phyloP scores from a whole-genome alignment of 1,284 basidiomycete genomes.

The Marasmius tenuissimus region DNA sequence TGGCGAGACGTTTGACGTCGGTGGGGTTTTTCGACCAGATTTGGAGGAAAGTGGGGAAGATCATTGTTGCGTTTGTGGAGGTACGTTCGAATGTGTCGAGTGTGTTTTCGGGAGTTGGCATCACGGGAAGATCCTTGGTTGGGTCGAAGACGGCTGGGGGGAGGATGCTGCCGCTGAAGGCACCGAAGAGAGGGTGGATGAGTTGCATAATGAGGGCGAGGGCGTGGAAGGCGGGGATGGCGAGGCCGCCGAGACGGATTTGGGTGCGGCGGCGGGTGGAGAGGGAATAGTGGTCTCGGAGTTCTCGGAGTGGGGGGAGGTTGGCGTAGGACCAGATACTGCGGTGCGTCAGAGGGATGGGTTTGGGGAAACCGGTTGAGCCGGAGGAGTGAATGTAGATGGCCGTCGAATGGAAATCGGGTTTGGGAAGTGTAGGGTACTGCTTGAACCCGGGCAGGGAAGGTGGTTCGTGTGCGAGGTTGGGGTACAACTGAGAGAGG shows the following conservation, averaged over 20 bases:
- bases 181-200: conserved; percentile 22
- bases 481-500: conserved; percentile 28
- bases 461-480: conserved; percentile 24
- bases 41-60: conserved; percentile 36
- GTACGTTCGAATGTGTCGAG: conserved; percentile 29
- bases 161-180: conserved; percentile 26
- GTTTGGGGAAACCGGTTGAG: conserved; percentile 12
- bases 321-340: neutral
- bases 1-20: conserved; percentile 17
- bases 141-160: conserved; percentile 26
- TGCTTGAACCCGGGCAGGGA: conserved; percentile 33
- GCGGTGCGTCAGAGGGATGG: conserved; percentile 6
- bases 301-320: neutral
- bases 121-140: conserved; percentile 25
- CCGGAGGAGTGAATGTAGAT: conserved; percentile 13
- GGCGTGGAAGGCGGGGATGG: conserved; percentile 9
- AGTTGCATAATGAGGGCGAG: conserved; percentile 12
- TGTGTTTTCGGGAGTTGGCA: conserved; percentile 31
- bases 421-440: conserved; percentile 29
- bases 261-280: neutral
- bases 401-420: conserved; percentile 20
- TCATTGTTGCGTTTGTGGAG: conserved; percentile 26
- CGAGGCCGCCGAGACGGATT: neutral
- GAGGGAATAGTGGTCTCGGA: neutral
- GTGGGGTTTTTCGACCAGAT: conserved; percentile 31